Evolutionary conservation across 345 rosid genomes (phyloP), one percentile per base, ranked within the genome.

Genomic region (Passiflora organensis): DNA sequence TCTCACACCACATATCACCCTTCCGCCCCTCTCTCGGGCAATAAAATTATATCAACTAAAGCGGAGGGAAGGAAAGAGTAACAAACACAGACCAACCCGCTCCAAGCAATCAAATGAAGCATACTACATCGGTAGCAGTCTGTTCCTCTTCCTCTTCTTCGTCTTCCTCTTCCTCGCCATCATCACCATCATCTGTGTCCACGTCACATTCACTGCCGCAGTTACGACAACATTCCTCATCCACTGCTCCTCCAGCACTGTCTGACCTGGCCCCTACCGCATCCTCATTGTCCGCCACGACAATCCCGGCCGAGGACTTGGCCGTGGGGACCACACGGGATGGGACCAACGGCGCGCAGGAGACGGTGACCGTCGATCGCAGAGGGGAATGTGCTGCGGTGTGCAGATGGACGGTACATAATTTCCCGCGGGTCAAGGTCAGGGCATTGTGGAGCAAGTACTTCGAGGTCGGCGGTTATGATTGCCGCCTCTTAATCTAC

Each of bases 381-480:
- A 71, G 86, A 0, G 95, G 91, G 1, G 97, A 84, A 49, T 75
- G 78, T 78, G 74, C 91, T 1, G 95, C 99, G n/a, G 49, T 79
- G 16, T 93, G 96, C 73, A 52, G 82, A 67, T 93, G 99, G 99
- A 89, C 91, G 70, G 96, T 93, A 3, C 79, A 82, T 23, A 69
- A 75, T 69, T 86, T 93, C 45, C 80, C 95, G 0, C 83, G 84
- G 68, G 78, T 89, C 52, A 93, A 87, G 67, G 94, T 94, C 43
- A 77, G 86, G 78, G 91, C 95, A 62, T 76, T 86, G 11, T 93
- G 95, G 97, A 86, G 99, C 63, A 84, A 81, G 83, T 54, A 63
- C 15, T 63, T 55, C 28, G 48, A 54, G 15, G 67, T 63, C 13
- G 54, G 67, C 14, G 55, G 54, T 6, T 63, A 13, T 38, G 67